Conservation (phyloP, 2,329 filamentous ascomycete genomes). For the Neopestalotiopsis clavispora region DNA sequence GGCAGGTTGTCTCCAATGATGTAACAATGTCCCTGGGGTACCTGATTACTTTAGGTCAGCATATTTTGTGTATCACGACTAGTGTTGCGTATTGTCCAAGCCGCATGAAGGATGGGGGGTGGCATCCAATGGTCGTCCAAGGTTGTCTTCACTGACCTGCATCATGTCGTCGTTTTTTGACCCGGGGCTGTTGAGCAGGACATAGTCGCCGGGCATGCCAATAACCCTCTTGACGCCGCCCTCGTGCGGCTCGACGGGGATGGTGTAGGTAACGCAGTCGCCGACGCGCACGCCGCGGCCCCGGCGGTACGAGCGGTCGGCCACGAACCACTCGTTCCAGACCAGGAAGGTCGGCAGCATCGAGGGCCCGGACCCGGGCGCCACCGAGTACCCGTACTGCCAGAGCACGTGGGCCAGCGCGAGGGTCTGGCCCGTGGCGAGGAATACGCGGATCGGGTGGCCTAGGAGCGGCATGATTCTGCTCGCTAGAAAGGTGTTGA, state of each 20-base stretch:
- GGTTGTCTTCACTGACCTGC: slow-evolving; percentile 53
- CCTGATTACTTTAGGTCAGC: slow-evolving; percentile 50
- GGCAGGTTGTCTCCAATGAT: slow-evolving; percentile 86
- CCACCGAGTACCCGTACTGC: slow-evolving; percentile 67
- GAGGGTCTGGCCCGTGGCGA: slow-evolving; percentile 52
- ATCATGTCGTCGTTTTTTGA: slow-evolving; percentile 60
- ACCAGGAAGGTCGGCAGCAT: slow-evolving; percentile 87
- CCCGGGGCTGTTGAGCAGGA: slow-evolving; percentile 67
- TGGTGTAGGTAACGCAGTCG: slow-evolving; percentile 80
- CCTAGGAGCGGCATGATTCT: slow-evolving; percentile 21
- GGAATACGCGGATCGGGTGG: slow-evolving; percentile 45
- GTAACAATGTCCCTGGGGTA: slow-evolving; percentile 92
- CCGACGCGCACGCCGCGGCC: slow-evolving; percentile 75
- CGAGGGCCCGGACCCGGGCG: slow-evolving; percentile 71
- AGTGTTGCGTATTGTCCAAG: not conserved
- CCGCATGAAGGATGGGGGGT: not conserved
- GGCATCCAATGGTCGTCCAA: slow-evolving; percentile 20
- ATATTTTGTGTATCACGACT: not conserved
- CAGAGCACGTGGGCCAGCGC: slow-evolving; percentile 55
- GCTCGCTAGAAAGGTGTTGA: not conserved
- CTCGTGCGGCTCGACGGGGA: slow-evolving; percentile 67
- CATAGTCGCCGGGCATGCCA: slow-evolving; percentile 78
- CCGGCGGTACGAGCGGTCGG: slow-evolving; percentile 69
- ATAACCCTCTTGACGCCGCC: slow-evolving; percentile 80
- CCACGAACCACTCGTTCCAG: slow-evolving; percentile 70